Evolutionary conservation across 345 rosid species (phyloP).

Genomic region (Lagerstroemia speciosa): DNA sequence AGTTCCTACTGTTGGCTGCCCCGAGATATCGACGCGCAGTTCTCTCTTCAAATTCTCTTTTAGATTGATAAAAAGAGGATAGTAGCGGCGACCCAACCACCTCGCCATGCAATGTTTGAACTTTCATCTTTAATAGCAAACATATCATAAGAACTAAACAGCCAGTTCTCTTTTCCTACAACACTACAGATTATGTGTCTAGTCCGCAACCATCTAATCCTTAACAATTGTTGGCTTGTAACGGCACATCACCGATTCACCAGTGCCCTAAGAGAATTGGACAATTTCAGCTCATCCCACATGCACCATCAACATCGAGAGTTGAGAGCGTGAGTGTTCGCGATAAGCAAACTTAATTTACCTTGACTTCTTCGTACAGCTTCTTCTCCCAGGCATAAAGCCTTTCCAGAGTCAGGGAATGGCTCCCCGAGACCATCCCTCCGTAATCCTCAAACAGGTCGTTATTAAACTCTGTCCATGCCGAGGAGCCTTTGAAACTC

Average conservation of each 20-base stretch:
- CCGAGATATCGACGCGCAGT: too few species aligned
- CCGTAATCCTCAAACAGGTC: constrained; percentile 58
- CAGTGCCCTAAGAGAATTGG: not conserved
- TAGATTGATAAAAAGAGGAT: too few species aligned
- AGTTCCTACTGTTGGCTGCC: not conserved
- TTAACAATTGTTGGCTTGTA: too few species aligned
- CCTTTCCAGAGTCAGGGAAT: constrained; percentile 51
- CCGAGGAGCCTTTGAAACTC: constrained; percentile 35
- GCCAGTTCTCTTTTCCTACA: too few species aligned
- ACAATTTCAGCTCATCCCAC: not conserved
- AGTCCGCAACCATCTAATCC: not conserved
- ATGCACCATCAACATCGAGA: too few species aligned
- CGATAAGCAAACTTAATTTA: constrained; percentile 6
- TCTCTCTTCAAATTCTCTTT: too few species aligned
- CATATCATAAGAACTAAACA: too few species aligned
- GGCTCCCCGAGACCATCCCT: constrained; percentile 75
- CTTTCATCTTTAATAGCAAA: too few species aligned
- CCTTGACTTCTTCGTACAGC: constrained; percentile 71
- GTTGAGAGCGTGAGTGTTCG: not conserved
- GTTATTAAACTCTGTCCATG: constrained; percentile 47
- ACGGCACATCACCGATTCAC: not conserved
- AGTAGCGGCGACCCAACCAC: too few species aligned
- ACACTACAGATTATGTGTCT: too few species aligned
- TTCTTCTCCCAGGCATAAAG: constrained; percentile 77
- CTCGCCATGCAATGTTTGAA: too few species aligned